These are phyloP conservation scores for Colletotrichum tanaceti DNA, from an alignment of 2,329 filamentous ascomycete genomes.

Conservation along the genomic window DNA sequence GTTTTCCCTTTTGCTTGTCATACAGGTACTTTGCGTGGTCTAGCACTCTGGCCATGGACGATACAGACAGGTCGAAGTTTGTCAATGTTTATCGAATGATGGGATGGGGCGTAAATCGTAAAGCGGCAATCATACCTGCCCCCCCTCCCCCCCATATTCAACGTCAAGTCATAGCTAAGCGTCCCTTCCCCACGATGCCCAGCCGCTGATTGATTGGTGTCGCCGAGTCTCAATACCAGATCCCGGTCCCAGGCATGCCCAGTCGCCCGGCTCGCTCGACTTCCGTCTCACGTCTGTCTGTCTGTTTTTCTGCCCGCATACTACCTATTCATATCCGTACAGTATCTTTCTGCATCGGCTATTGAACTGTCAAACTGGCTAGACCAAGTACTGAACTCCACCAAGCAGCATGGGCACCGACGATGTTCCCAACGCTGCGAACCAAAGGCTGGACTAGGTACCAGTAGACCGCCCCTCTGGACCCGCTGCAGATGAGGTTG, in stretches of 20 bases:
- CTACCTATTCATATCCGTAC: not conserved
- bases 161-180: slow-evolving; percentile 28
- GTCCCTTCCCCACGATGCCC: not conserved
- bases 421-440: slow-evolving; percentile 8
- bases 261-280: slow-evolving; percentile 6
- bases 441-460: not conserved
- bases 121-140: slow-evolving; percentile 3
- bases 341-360: not conserved
- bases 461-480: too few relatives aligned
- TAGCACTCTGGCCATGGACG: not conserved
- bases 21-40: not conserved
- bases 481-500: slow-evolving; percentile 34
- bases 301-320: not conserved
- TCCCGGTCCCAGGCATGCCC: slow-evolving; percentile 17
- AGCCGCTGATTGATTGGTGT: slow-evolving; percentile 1
- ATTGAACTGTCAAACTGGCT: not conserved
- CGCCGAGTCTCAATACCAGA: slow-evolving; percentile 24
- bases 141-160: too few relatives aligned
- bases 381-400: slow-evolving; percentile 5
- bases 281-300: not conserved
- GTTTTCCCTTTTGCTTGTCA: too few relatives aligned
- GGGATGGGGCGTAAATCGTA: not conserved
- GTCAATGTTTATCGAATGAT: not conserved
- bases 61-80: not conserved
- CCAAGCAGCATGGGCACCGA: slow-evolving; percentile 1